These are phyloP conservation scores for Chalaropsis ovoidea DNA, from an alignment of 2,329 filamentous ascomycete genomes.

Conservation along the genomic window DNA sequence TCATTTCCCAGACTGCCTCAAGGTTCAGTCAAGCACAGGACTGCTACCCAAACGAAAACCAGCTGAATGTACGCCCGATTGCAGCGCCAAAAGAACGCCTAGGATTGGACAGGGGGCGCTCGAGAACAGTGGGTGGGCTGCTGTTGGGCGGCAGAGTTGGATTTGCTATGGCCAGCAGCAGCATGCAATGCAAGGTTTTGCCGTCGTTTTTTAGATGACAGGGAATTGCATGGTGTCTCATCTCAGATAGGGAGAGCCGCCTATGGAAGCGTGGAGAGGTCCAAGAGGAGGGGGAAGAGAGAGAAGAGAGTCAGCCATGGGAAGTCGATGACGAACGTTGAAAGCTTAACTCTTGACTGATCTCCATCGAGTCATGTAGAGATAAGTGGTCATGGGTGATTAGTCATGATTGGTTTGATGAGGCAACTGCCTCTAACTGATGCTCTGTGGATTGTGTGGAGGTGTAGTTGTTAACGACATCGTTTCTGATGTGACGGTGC, in stretches of 20 bases:
- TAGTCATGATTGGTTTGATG: no score
- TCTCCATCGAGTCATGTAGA: no score
- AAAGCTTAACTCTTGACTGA: no score
- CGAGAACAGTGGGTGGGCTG: not conserved
- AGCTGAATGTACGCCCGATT: slow-evolving; percentile 16
- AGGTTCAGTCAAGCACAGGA: not conserved
- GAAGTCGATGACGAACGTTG: no score
- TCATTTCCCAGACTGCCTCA: not conserved
- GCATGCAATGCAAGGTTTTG: slow-evolving; percentile 10
- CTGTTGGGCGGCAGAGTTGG: not conserved
- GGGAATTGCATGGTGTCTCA: not conserved
- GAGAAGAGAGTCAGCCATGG: not conserved
- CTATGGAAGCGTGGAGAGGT: not conserved
- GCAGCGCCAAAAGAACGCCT: not conserved
- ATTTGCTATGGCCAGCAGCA: not conserved
- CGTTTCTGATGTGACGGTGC: no score
- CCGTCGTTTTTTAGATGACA: not conserved
- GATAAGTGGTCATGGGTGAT: no score
- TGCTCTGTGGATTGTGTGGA: no score
- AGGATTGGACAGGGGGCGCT: slow-evolving; percentile 5
- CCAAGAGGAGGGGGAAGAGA: not conserved
- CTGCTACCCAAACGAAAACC: not conserved
- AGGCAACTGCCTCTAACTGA: no score
- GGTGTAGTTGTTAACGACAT: no score
- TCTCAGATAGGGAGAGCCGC: not conserved